Base-by-base conservation (phyloP, 441 rosid genomes). In the Mallotus repandus region DNA sequence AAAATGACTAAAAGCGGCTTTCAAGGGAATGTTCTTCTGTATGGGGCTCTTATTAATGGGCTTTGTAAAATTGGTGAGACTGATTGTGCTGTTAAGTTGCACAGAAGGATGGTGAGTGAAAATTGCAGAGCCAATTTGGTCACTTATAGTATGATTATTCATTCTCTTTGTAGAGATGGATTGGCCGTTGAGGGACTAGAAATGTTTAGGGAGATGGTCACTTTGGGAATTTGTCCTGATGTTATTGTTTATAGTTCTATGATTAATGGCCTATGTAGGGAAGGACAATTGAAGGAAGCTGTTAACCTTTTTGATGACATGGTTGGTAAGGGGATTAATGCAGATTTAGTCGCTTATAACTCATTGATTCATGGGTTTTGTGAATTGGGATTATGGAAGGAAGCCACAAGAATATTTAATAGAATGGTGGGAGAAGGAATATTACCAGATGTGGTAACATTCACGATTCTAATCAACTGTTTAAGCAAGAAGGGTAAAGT, bases 381-480 rank as follows among this genome's bases (percentile, higher is more conserved):
- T 38, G 66, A 32, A 71, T 59, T 25, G 29, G 29, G 29, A 25
- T 25, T 25, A 25, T 25, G 29, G 84, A 70, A 71, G 18, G 84
- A 76, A n/a, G 83, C 78, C 62, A 61, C 35, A 9, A 71, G 65
- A 54, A 62, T 79, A 56, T 77, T 79, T 55, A 55, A 76, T 52
- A 54, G 38, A 52, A 76, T 84, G 84, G 58, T 74, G 50, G 71
- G 72, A 15, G 64, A 61, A 69, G 76, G 79, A 16, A 56, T 82
- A 35, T 29, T 35, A 0, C 82, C 81, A 0, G 72, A 84, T 74
- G 77, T 77, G 8, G 54, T 76, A 21, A 79, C 76, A 4, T 81
- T 73, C 57, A 76, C 77, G 7, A 71, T 63, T 58, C 35, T 84
- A 63, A 80, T 87, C 19, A 77, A 75, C 62, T 68, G 79, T 48